phyloP scores from a whole-genome alignment of 176 grass and related monocot species.

The Hyparrhenia diplandra region DNA sequence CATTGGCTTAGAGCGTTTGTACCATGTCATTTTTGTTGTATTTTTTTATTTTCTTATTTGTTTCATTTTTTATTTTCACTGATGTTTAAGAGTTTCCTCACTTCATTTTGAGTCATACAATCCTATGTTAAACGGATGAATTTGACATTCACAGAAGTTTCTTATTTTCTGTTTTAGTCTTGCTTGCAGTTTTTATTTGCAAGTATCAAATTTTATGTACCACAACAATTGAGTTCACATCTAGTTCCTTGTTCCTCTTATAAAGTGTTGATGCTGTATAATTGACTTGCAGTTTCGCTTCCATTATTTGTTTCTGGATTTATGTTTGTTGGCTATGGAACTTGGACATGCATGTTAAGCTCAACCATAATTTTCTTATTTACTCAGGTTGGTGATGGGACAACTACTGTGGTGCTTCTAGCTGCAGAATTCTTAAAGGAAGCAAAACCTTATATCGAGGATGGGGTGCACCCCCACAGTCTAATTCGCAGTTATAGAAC shows the following conservation, averaged over 20 bases:
- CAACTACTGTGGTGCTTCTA: constrained; percentile 98
- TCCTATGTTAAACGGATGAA: neutral
- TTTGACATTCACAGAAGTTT: neutral
- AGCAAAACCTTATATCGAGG: constrained; percentile 96
- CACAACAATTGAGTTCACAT: neutral
- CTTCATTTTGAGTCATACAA: neutral
- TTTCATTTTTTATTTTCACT: neutral
- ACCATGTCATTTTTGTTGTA: neutral
- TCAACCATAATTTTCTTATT: neutral
- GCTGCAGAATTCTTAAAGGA: constrained; percentile 90
- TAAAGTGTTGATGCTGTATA: neutral
- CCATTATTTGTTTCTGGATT: neutral
- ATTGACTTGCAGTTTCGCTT: neutral
- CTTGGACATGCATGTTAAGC: neutral
- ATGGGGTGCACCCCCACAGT: constrained; percentile 89
- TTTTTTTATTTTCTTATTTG: neutral
- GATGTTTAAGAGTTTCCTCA: neutral
- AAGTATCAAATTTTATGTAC: neutral
- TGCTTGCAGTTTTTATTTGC: neutral
- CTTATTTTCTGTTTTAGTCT: neutral
- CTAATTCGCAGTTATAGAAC: constrained; percentile 82
- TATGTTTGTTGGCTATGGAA: neutral
- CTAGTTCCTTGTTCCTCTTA: neutral
- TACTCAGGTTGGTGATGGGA: constrained; percentile 91
- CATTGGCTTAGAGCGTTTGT: neutral